Base-by-base conservation (phyloP, 176 grass and related monocot genomes). In the Musa itinerans region DNA sequence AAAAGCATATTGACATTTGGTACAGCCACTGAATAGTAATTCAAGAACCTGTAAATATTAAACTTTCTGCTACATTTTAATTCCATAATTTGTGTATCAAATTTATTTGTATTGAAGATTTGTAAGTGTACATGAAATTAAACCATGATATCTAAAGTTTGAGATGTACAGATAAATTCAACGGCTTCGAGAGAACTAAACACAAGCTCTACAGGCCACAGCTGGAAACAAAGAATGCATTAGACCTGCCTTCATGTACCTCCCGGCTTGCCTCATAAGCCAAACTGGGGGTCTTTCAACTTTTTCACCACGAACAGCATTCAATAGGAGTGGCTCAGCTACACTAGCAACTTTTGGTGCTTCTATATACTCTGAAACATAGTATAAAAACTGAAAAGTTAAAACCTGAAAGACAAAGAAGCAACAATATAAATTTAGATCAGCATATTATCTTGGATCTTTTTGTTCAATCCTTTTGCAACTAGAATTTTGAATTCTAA, bases 181-280 rank as follows among this genome's bases (percentile, higher is more conserved):
- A 70, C 25, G 10, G 9, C n/a, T 49, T 3, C 10, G 20, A 14
- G 13, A 65, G 11, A 51, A 52, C 34, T 43, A 8, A 9, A 77
- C 12, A 25, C 11, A 51, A 76, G 56, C 11, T 76, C 2, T 12
- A 19, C 17, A 64, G 8, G 17, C 9, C 29, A 65, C 10, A 52
- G 19, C 12, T n/a, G 59, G 26, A 76, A 52, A 19, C 17, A 29
- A 64, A 65, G 34, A 10, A 73, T 75, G 23, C 26, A 50, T 71
- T 85, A 76, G 78, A 92, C 90, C 78, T 91, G 86, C 95, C 95
- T 99, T 99, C 95, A 99, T 99, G 76, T 94, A 99, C 84, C 95
- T 89, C 84, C 95, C 90, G 58, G 95, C 95, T 86, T 99, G 95
- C 81, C 95, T 91, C 90, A 94, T 99, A 59, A 99, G 87, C 95